Evolutionary conservation across 2,329 filamentous ascomycete genomes (phyloP), one percentile per base, ranked within the genome.

Genomic region (Diaporthe sp.): DNA sequence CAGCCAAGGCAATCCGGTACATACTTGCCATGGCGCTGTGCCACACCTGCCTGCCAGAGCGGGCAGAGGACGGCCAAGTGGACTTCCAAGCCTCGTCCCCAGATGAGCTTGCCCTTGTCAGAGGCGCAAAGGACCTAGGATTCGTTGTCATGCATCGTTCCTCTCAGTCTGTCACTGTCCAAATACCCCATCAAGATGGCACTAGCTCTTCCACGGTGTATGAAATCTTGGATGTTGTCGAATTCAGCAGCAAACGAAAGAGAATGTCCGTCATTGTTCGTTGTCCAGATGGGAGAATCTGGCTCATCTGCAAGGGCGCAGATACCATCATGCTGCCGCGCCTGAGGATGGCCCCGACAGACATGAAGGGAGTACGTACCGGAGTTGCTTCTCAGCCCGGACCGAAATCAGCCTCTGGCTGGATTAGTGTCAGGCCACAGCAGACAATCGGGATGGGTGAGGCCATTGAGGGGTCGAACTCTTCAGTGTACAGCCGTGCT

Each of bases 241-340:
- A 98, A 80, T 98, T 98, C 79, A 97, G 94, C 76, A 97, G 94
- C 83, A 91, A 93, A 76, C 89, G 96, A 33, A 98, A 98, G 84
- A 90, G 96, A 55, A 98, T 98, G 96, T 96, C 95, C 0, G 92
- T 98, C 54, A 85, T 98, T 33, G 90, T 98, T 3, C 92, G 94
- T 19, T 95, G 94, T 81, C 95, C 96, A 0, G 94, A 97, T 79
- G 91, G 92, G 2, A 91, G 93, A 15, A 92, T 97, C 64, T 95
- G 92, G 79, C 86, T 98, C 2, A 92, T 98, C 77, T 97, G 94
- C 85, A 98, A 98, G 83, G 96, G 96, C 8, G 96, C 96, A 3
- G 96, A 98, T 82, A 96, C 94, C 0, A 91, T 92, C 7, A 90
- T 98, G 73, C 90, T 97, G 79, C 92, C 94, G 45, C 89, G 95